Evolutionary conservation across 352 stramenopile genomes (phyloP).

Genomic region (Pythium aristosporum): DNA sequence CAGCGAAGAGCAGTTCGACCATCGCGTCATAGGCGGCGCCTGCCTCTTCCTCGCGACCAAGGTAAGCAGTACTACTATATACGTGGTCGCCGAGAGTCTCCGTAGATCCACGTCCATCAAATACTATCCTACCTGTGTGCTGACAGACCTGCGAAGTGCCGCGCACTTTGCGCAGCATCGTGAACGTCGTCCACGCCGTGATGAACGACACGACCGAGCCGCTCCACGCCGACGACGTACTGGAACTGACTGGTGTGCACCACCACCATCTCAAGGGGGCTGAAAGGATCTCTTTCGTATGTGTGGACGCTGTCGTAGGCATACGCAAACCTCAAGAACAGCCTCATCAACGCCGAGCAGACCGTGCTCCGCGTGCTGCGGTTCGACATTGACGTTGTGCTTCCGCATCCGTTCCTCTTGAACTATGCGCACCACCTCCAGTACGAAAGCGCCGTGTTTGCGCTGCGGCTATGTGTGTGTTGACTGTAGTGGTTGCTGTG

Average conservation of each 20-base stretch:
- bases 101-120: too few species aligned
- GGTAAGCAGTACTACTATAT: background rate
- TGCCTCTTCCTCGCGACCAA: conserved; percentile 34
- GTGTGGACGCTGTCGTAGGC: background rate
- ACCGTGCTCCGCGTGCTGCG: conserved; percentile 43
- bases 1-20: conserved; percentile 20
- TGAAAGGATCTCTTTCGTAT: conserved; percentile 4
- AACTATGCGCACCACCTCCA: conserved; percentile 30
- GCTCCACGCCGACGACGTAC: conserved; percentile 36
- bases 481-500: background rate
- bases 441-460: conserved; percentile 26
- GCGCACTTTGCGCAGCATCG: conserved; percentile 46
- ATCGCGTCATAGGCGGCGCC: conserved; percentile 22
- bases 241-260: background rate
- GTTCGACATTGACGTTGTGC: conserved; percentile 47
- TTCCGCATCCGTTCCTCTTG: conserved; percentile 38
- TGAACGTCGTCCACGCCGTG: conserved; percentile 48
- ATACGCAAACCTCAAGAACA: conserved; percentile 44
- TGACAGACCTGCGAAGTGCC: conserved; percentile 39
- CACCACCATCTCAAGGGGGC: background rate
- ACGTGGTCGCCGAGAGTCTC: too few species aligned
- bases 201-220: conserved; percentile 28
- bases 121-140: too few species aligned
- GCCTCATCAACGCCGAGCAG: conserved; percentile 53
- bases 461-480: too few species aligned